Conservation (phyloP, 805 yeast species). For the Candida boidinii region DNA sequence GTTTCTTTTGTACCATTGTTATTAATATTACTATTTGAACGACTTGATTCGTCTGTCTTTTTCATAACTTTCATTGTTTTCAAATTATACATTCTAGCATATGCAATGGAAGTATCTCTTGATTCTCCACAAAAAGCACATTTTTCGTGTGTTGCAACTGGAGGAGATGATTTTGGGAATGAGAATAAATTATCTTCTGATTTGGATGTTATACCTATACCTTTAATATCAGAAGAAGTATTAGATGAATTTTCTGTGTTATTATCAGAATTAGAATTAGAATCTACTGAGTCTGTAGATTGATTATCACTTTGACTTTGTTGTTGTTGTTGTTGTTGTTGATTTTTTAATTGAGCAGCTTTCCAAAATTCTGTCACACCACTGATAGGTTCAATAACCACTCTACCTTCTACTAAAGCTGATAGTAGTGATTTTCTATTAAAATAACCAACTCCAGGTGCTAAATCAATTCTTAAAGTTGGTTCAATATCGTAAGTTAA, state of each 20-base stretch:
- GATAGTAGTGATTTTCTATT: constrained; percentile 53
- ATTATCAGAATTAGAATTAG: constrained; percentile 6
- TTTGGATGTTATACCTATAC: constrained; percentile 12
- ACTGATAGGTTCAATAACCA: constrained; percentile 77
- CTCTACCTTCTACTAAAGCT: constrained; percentile 70
- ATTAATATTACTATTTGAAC: background rate
- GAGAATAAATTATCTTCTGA: constrained; percentile 30
- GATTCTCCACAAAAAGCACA: constrained; percentile 83
- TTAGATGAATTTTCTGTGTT: constrained; percentile 7
- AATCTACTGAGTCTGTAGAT: constrained; percentile 9
- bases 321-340: constrained; percentile 5
- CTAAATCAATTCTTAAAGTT: constrained; percentile 50
- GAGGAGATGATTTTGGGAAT: constrained; percentile 42
- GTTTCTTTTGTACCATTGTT: background rate
- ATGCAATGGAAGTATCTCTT: constrained; percentile 61
- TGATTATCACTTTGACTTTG: background rate
- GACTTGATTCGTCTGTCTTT: background rate
- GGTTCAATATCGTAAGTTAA: constrained; percentile 78
- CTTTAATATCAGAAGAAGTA: constrained; percentile 8
- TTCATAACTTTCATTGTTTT: constrained; percentile 27
- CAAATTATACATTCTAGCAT: constrained; percentile 68
- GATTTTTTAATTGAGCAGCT: constrained; percentile 13
- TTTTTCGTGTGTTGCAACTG: constrained; percentile 66
- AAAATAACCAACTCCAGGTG: constrained; percentile 58
- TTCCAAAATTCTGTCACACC: constrained; percentile 74